Base-by-base conservation (phyloP, 1,284 basidiomycete species). In the Apiotrichum siamense region DNA sequence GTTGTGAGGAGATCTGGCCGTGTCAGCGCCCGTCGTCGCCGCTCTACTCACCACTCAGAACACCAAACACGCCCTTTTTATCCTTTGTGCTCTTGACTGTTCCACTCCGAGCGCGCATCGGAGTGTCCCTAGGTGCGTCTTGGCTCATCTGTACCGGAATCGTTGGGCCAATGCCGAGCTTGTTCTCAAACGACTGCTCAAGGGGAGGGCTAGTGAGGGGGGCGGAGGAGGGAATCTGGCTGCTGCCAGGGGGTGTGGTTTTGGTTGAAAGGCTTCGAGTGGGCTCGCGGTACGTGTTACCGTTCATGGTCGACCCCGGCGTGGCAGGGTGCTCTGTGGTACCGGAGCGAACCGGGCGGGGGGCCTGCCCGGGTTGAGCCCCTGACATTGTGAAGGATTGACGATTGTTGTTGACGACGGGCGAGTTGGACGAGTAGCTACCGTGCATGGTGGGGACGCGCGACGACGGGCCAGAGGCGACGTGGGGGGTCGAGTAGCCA, bases 1-100 rank as follows among this genome's bases (percentile, higher is more conserved):
- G 82, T 80, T 42, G 81, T 79, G 67, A 93, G 83, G 60, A 93
- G 83, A 61, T 89, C 88, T 78, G 15, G 25, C 13, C 9, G 35
- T 20, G 29, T 39, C 42, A 50, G 36, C 18, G 26, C 11, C n/a
- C 18, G 32, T 26, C 6, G 15, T 24, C 10, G 11, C 17, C 13
- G 2, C 4, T 37, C n/a, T 27, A 41, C 71, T 58, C 45, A 73
- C 72, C 73, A 38, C 67, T 70, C 46, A 76, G 58, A 38, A 75
- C 69, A 4, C 74, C 74, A 56, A 75, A 73, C 37, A 75, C 61
- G 55, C 70, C 68, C 64, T 74, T 74, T 62, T 74, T 74, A 38
- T 73, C 72, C 58, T 74, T 75, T 39, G 63, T 60, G 52, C 71
- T 74, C 62, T 70, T 72, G 26, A 67, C 68, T 2, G 73, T 74